Percentiles rank a stretch among this genome's conserved stretches.
These are phyloP conservation scores for Aureobasidium sp. DNA, from an alignment of 2,329 filamentous ascomycete genomes.

Conservation along the genomic window DNA sequence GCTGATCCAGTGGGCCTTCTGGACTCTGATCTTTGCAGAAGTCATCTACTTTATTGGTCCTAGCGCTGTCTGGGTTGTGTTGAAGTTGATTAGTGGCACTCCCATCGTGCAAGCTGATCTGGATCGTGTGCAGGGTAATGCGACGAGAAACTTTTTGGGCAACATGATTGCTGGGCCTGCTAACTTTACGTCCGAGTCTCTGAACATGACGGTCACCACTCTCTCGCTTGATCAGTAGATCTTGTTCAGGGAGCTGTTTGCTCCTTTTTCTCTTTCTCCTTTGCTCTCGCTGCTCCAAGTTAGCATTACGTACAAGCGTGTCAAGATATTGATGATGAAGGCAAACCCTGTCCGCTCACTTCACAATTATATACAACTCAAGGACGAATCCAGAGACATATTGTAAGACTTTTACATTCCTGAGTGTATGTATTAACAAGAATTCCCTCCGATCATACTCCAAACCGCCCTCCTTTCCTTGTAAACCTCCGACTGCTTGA, in stretches of 20 bases:
- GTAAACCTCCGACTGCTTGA: neutral
- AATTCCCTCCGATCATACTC: neutral
- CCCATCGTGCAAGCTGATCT: slow-evolving; percentile 1
- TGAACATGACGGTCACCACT: neutral
- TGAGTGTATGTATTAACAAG: neutral
- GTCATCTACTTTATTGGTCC: neutral
- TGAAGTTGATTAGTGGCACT: neutral
- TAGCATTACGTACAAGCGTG: too few species aligned
- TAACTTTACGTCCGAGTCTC: neutral
- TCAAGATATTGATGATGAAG: too few species aligned
- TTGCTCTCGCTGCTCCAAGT: too few species aligned
- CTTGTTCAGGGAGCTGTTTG: neutral
- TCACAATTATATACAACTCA: too few species aligned
- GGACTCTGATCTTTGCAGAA: neutral
- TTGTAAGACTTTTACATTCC: neutral
- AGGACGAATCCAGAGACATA: too few species aligned
- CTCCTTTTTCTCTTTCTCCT: too few species aligned
- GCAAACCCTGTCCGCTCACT: too few species aligned
- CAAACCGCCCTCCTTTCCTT: neutral
- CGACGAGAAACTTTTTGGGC: neutral
- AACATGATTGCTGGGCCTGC: neutral
- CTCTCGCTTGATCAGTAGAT: neutral
- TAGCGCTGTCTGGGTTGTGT: slow-evolving; percentile 3
- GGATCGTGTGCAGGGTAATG: neutral
- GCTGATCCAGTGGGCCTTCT: neutral